Percentiles rank a stretch among this genome's conserved stretches.
These are phyloP conservation scores for Pseudogymnoascus sp. DNA, from an alignment of 2,329 filamentous ascomycete genomes.

Conservation along the genomic window DNA sequence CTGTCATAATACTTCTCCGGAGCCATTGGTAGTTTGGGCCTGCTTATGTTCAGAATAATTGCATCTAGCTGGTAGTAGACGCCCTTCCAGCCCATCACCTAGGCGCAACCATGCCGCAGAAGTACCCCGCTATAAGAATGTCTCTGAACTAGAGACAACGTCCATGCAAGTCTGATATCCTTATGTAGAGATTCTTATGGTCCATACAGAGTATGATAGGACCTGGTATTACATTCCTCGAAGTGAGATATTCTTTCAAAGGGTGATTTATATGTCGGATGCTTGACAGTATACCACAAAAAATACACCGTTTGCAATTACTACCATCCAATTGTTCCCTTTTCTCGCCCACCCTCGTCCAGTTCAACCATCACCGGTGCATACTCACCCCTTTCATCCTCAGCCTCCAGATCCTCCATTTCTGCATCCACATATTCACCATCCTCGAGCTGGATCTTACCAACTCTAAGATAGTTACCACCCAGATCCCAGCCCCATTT, in stretches of 20 bases:
- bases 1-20: neutral
- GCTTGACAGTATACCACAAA: neutral
- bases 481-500: conserved; percentile 47
- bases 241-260: neutral
- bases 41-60: neutral
- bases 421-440: conserved; percentile 42
- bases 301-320: neutral
- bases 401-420: conserved; percentile 42
- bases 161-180: neutral
- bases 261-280: neutral
- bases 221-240: neutral
- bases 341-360: conserved; percentile 26
- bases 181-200: neutral
- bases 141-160: neutral
- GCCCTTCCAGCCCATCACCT: neutral
- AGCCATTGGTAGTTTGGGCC: neutral
- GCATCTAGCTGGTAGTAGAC: neutral
- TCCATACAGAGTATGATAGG: neutral
- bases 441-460: conserved; percentile 44
- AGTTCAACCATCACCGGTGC: conserved; percentile 27
- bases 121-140: neutral
- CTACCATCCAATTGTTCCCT: conserved; percentile 25
- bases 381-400: conserved; percentile 36
- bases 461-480: conserved; percentile 40
- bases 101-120: neutral